A percentile compares a stretch with the other conserved stretches of the same genome.
Evolutionary conservation across 129 eudicot genomes (phyloP).

Genomic region (Logfia minima): DNA sequence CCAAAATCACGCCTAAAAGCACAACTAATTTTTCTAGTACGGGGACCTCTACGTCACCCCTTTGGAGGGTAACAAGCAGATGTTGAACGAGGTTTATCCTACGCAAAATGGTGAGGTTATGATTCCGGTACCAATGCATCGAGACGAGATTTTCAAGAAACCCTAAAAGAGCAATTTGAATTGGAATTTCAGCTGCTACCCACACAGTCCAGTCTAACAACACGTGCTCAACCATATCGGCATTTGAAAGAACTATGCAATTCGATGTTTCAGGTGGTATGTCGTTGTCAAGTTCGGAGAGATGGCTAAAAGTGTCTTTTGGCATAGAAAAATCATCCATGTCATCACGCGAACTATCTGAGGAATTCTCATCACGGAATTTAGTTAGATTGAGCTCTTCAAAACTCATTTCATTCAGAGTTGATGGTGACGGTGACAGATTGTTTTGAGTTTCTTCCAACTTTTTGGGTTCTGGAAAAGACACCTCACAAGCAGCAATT

Average conservation of each 20-base stretch:
- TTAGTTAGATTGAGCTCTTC: constrained; percentile 76
- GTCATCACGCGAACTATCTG: constrained; percentile 76
- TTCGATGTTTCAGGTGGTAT: constrained; percentile 80
- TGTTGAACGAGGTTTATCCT: constrained; percentile 92
- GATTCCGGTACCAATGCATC: constrained; percentile 98
- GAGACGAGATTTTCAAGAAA: constrained; percentile 96
- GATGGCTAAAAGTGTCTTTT: constrained; percentile 82
- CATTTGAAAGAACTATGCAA: constrained; percentile 92
- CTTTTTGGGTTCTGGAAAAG: constrained; percentile 85
- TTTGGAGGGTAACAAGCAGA: constrained; percentile 82
- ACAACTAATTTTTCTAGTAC: constrained; percentile 92
- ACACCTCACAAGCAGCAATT: constrained; percentile 97
- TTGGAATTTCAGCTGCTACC: constrained; percentile 87
- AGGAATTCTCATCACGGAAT: constrained; percentile 74
- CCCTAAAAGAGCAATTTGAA: constrained; percentile 80
- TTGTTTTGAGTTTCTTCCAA: constrained; percentile 32
- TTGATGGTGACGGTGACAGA: constrained; percentile 64
- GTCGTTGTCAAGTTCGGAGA: constrained; percentile 78
- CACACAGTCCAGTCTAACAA: constrained; percentile 97
- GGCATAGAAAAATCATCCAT: constrained; percentile 90
- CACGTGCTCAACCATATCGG: constrained; percentile 98
- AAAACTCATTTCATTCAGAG: constrained; percentile 47
- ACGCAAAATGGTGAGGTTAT: constrained; percentile 91
- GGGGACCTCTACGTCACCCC: constrained; percentile 98
- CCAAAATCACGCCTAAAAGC: constrained; percentile 82